A percentile compares a stretch with the other conserved stretches of the same genome.
phyloP scores from a whole-genome alignment of 1,139 yeast genomes.

The Nakaseomyces uthaithaninus region DNA sequence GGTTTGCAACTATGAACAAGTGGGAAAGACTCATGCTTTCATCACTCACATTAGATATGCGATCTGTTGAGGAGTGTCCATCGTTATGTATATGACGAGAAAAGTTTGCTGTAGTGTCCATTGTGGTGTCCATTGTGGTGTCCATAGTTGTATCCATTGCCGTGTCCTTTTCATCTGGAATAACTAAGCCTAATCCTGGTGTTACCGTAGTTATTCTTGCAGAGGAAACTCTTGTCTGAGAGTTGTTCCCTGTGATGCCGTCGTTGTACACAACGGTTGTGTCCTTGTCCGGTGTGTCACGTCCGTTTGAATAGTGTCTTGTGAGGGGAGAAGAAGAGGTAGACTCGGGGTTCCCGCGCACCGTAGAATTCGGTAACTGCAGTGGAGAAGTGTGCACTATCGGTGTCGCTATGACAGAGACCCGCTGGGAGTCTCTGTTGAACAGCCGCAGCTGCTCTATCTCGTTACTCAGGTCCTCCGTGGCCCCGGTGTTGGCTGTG shows the following conservation, averaged over 20 bases:
- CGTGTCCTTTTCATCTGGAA: background rate
- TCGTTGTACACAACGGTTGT: no score
- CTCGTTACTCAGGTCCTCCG: background rate
- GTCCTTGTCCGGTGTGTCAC: no score
- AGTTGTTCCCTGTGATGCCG: no score
- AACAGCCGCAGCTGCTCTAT: constrained; percentile 5
- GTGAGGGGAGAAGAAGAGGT: background rate
- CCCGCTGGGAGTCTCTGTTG: background rate
- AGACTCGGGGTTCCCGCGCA: background rate
- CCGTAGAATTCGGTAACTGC: background rate
- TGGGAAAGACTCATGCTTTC: constrained; percentile 16
- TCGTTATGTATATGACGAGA: background rate
- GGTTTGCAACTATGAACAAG: constrained; percentile 48
- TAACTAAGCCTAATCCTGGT: background rate
- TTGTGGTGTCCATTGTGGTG: background rate
- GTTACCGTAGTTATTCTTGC: background rate
- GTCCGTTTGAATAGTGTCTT: background rate
- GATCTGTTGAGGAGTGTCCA: background rate
- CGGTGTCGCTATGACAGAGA: constrained; percentile 1
- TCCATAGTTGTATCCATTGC: background rate
- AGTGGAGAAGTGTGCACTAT: constrained; percentile 2
- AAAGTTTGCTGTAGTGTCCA: background rate
- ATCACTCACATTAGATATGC: background rate
- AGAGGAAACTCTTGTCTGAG: background rate
- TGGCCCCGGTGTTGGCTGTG: background rate